Evolutionary conservation across 2,329 filamentous ascomycete species (phyloP).

Genomic region (Pseudogymnoascus sp.): DNA sequence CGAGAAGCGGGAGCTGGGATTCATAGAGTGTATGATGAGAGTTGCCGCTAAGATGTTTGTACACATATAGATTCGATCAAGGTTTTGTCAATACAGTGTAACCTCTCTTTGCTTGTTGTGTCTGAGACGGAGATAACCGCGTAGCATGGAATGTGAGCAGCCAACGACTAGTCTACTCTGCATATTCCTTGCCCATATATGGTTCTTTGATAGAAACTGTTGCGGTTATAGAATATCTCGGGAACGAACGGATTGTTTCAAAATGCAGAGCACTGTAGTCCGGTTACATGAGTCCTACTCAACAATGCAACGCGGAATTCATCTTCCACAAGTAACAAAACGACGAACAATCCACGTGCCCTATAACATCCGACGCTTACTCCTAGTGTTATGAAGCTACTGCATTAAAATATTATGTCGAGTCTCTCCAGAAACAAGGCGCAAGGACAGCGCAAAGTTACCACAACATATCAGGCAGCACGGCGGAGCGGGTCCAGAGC

Average conservation of each 20-base stretch:
- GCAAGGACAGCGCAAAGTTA: neutral
- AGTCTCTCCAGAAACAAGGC: neutral
- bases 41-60: conserved; percentile 7
- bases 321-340: neutral
- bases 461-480: neutral
- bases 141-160: neutral
- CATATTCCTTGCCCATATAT: neutral
- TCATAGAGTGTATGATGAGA: conserved; percentile 9
- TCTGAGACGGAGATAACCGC: neutral
- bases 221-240: neutral
- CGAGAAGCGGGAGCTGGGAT: conserved; percentile 3
- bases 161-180: neutral
- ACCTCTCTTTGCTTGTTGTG: neutral
- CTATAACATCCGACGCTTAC: neutral
- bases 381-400: neutral
- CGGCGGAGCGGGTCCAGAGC: neutral
- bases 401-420: neutral
- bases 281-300: neutral
- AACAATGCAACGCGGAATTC: neutral
- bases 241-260: neutral
- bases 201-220: neutral
- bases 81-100: conserved; percentile 8
- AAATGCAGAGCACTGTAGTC: neutral
- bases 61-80: conserved; percentile 3
- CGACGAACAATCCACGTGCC: neutral